Evolutionary conservation across 1,139 yeast species (phyloP).

Genomic region (Yamadazyma mexicana): DNA sequence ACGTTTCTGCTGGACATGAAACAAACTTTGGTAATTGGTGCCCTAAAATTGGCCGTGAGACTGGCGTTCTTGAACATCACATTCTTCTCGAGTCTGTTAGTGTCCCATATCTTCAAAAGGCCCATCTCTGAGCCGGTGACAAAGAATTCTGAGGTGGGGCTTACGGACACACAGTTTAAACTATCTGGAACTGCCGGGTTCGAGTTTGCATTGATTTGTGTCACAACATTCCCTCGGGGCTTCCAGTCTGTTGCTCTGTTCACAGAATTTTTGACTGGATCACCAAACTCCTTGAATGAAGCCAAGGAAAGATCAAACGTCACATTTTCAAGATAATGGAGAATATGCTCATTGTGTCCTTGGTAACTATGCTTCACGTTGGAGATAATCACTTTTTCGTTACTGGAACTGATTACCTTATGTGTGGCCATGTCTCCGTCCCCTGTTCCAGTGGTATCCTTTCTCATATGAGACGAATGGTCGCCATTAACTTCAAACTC

Average conservation of each 20-base stretch:
- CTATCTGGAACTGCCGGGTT: conserved; percentile 27
- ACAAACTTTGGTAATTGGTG: conserved; percentile 46
- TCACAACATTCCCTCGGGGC: conserved; percentile 55
- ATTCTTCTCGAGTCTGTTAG: conserved; percentile 61
- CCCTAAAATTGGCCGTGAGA: conserved; percentile 45
- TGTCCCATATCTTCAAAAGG: conserved; percentile 74
- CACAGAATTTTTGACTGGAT: conserved; percentile 9
- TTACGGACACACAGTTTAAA: conserved; percentile 55
- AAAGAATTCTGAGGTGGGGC: conserved; percentile 67
- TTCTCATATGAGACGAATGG: conserved; percentile 16
- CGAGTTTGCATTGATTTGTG: conserved; percentile 40
- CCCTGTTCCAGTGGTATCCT: conserved; percentile 9
- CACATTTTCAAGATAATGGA: conserved; percentile 54
- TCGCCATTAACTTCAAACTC: conserved; percentile 45
- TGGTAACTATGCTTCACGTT: conserved; percentile 55
- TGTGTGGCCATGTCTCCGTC: conserved; percentile 20
- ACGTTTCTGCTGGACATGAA: conserved; percentile 65
- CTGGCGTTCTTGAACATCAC: conserved; percentile 59
- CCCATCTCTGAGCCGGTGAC: conserved; percentile 82
- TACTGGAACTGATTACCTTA: conserved; percentile 34
- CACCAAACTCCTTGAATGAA: conserved; percentile 73
- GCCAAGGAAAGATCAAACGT: conserved; percentile 56
- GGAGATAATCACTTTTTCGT: conserved; percentile 38
- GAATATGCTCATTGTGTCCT: conserved; percentile 66
- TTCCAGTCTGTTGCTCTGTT: conserved; percentile 13